A percentile compares a stretch with the other conserved stretches of the same genome.
Evolutionary conservation across 768 basidiomycete species (phyloP).

Genomic region (Hypholoma sublateritium): DNA sequence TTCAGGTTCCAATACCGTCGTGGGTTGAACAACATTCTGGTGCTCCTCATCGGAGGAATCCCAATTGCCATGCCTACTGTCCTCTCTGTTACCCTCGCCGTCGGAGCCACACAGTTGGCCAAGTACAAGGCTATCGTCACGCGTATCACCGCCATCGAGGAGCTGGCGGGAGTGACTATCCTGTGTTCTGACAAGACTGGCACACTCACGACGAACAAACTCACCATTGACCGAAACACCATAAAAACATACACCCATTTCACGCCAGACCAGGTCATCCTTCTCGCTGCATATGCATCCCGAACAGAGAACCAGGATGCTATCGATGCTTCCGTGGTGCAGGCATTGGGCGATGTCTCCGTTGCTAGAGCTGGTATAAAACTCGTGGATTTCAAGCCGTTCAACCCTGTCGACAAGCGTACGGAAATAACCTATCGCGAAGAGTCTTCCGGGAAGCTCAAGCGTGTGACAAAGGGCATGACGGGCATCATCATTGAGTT

Average conservation of each 20-base stretch:
- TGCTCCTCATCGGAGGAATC: slow-evolving; percentile 99
- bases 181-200: slow-evolving; percentile 99
- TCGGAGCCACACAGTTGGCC: slow-evolving; percentile 97
- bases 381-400: slow-evolving; percentile 97
- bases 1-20: slow-evolving; percentile 91
- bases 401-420: slow-evolving; percentile 99
- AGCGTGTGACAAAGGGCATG: slow-evolving; percentile 99
- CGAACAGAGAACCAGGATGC: slow-evolving; percentile 99
- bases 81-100: slow-evolving; percentile 95
- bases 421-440: slow-evolving; percentile 98
- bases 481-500: slow-evolving; percentile 98
- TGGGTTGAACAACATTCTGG: slow-evolving; percentile 96
- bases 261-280: slow-evolving; percentile 86
- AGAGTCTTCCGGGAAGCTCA: slow-evolving; percentile 88
- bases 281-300: slow-evolving; percentile 93
- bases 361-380: slow-evolving; percentile 91
- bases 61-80: slow-evolving; percentile 99
- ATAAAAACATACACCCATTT: slow-evolving; percentile 90
- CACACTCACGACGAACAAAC: slow-evolving; percentile 98
- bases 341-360: slow-evolving; percentile 65
- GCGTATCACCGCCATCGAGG: slow-evolving; percentile 98
- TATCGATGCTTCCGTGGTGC: slow-evolving; percentile 87
- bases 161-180: slow-evolving; percentile 97
- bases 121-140: slow-evolving; percentile 99
- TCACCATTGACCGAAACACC: slow-evolving; percentile 92